phyloP scores from a whole-genome alignment of 352 stramenopile genomes.

The Globisporangium nagaii region DNA sequence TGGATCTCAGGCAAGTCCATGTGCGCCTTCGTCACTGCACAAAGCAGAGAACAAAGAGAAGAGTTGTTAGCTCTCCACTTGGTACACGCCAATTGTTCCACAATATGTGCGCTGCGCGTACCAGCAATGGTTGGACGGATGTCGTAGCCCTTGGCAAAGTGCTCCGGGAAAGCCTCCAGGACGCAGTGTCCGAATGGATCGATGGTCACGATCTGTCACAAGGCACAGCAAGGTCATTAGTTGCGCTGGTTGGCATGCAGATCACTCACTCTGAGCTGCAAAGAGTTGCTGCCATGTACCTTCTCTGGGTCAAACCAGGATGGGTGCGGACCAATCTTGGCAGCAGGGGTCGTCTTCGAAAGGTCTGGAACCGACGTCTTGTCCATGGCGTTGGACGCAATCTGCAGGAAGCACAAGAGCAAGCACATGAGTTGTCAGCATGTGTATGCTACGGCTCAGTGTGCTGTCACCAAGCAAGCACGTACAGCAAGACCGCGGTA shows the following conservation, averaged over 20 bases:
- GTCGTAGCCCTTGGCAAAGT: conserved; percentile 97
- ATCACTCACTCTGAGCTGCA: neutral
- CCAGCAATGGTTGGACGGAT: conserved; percentile 97
- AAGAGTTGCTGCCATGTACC: conserved; percentile 8
- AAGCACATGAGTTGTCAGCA: neutral
- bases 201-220: conserved; percentile 59
- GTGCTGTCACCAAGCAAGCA: neutral
- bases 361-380: conserved; percentile 74
- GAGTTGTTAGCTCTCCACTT: no score
- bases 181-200: conserved; percentile 78
- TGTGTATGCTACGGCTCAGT: neutral
- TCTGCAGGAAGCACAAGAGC: conserved; percentile 15
- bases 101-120: conserved; percentile 3
- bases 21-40: conserved; percentile 89
- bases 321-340: conserved; percentile 95
- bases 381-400: conserved; percentile 66
- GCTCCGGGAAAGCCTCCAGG: conserved; percentile 87
- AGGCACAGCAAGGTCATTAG: neutral
- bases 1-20: conserved; percentile 99
- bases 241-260: no score
- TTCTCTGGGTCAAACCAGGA: conserved; percentile 96
- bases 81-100: no score
- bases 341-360: conserved; percentile 92
- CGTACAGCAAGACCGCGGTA: conserved; percentile 95
- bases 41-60: neutral